These are phyloP conservation scores for Trapa incisa DNA, from an alignment of 345 rosid genomes.

Conservation along the genomic window DNA sequence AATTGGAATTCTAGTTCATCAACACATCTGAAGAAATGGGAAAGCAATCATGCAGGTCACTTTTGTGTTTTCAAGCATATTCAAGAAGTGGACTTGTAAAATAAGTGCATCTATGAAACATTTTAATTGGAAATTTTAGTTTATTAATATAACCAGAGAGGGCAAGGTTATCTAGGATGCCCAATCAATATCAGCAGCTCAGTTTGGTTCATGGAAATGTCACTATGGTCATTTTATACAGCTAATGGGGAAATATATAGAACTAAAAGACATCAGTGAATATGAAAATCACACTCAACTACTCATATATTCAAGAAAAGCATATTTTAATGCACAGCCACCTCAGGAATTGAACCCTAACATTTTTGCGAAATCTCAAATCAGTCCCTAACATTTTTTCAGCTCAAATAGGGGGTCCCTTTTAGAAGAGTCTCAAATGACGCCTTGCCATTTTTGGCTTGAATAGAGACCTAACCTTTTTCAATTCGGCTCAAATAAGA, in stretches of 20 bases:
- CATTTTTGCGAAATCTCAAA: too few relatives aligned
- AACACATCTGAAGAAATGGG: slow-evolving; percentile 53
- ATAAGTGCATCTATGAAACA: not conserved
- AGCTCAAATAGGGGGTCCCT: too few relatives aligned
- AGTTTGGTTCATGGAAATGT: not conserved
- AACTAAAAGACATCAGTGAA: not conserved
- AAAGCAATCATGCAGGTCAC: not conserved
- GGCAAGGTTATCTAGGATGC: not conserved
- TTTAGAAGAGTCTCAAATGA: too few relatives aligned
- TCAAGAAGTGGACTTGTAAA: not conserved
- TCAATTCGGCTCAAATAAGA: too few relatives aligned
- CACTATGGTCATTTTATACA: not conserved
- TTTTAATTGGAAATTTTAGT: not conserved
- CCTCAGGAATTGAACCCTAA: not conserved
- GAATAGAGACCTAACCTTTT: too few relatives aligned
- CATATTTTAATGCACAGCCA: not conserved
- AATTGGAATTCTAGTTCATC: slow-evolving; percentile 88
- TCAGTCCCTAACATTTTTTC: too few relatives aligned
- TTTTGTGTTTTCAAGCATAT: not conserved
- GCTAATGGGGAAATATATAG: not conserved
- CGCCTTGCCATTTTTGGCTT: too few relatives aligned
- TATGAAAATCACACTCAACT: not conserved
- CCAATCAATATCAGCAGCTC: not conserved
- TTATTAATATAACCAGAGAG: not conserved
- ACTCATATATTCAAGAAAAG: not conserved